Conservation (phyloP, 2,329 filamentous ascomycete species). For the Penicillium griseofulvum region DNA sequence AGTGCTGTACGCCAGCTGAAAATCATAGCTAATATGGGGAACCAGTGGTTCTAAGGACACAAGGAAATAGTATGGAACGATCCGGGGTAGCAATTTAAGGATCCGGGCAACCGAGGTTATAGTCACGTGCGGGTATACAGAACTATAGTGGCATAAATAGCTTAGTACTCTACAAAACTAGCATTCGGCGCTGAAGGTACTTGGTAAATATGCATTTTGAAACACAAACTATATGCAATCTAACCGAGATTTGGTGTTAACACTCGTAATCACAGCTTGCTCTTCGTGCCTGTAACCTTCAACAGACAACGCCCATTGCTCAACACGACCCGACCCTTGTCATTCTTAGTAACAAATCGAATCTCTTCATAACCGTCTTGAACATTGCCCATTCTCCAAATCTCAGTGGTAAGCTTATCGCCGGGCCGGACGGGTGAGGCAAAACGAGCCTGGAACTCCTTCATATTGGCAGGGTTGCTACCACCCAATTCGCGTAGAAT, state of each 20-base stretch:
- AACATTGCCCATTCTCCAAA: conserved; percentile 70
- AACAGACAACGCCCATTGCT: conserved; percentile 83
- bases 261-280: conserved; percentile 56
- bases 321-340: conserved; percentile 78
- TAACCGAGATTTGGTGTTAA: background rate
- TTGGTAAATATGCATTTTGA: background rate
- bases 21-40: background rate
- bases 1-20: background rate
- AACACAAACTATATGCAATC: background rate
- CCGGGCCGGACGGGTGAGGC: conserved; percentile 80
- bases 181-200: no score
- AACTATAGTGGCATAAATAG: background rate
- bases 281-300: conserved; percentile 60
- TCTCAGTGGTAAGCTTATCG: conserved; percentile 75
- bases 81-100: conserved; percentile 4
- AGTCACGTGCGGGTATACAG: conserved; percentile 3
- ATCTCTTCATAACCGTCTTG: conserved; percentile 73
- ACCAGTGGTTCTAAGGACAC: background rate
- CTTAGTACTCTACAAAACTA: no score
- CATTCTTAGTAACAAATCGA: conserved; percentile 73
- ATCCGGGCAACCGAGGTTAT: conserved; percentile 1
- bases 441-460: conserved; percentile 86
- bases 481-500: conserved; percentile 71
- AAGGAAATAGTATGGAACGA: background rate
- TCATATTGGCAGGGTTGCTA: conserved; percentile 75